Conservation (phyloP, 2,329 filamentous ascomycete genomes). For the Aspergillus alliaceus region DNA sequence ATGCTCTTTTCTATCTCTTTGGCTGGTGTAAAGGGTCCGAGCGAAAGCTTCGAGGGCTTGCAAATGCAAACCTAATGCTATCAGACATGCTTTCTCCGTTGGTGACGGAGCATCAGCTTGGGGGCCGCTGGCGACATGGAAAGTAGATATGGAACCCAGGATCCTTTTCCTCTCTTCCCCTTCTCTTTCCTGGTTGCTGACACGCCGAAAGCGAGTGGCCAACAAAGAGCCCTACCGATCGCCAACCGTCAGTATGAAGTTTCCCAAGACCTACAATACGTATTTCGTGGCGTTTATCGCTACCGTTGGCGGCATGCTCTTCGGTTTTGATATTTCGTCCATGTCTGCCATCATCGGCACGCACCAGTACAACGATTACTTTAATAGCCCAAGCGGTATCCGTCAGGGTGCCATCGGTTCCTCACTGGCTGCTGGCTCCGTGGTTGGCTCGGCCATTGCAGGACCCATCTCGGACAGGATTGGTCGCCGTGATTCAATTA, state of each 20-base stretch:
- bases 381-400: constrained; percentile 51
- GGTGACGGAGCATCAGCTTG: too few species aligned
- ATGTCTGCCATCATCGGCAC: constrained; percentile 56
- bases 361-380: constrained; percentile 51
- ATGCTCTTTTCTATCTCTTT: background rate
- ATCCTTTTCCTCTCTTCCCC: background rate
- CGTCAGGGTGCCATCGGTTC: constrained; percentile 52
- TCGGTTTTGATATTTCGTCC: constrained; percentile 58
- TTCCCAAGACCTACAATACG: constrained; percentile 56
- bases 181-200: background rate
- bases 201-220: background rate
- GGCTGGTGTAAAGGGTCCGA: background rate
- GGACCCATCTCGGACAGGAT: constrained; percentile 49
- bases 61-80: too few species aligned
- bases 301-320: constrained; percentile 54
- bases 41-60: background rate
- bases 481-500: constrained; percentile 49
- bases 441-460: constrained; percentile 49
- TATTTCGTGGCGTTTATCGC: constrained; percentile 55
- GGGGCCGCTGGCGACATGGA: background rate
- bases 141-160: background rate
- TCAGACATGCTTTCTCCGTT: too few species aligned
- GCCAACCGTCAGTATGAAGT: constrained; percentile 12
- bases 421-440: constrained; percentile 51
- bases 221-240: background rate